Percentiles rank a stretch among this genome's conserved stretches.
phyloP scores from a whole-genome alignment of 2,329 filamentous ascomycete genomes.

The Microsporum ferrugineum region DNA sequence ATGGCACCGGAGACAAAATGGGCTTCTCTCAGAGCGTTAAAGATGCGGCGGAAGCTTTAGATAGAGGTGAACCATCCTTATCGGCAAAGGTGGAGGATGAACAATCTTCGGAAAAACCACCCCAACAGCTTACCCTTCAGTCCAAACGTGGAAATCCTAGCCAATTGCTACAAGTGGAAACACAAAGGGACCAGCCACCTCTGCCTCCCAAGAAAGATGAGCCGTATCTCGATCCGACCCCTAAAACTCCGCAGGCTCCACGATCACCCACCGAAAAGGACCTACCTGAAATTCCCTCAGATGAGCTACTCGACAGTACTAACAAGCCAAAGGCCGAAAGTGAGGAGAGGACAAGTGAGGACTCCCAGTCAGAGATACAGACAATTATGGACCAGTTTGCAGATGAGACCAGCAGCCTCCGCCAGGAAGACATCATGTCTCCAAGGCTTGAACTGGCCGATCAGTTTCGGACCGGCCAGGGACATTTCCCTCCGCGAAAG shows the following conservation, averaged over 20 bases:
- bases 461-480: slow-evolving; percentile 56
- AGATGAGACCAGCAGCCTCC: slow-evolving; percentile 56
- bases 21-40: background rate
- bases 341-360: slow-evolving; percentile 52
- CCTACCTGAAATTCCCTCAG: slow-evolving; percentile 27
- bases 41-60: background rate
- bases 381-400: slow-evolving; percentile 96
- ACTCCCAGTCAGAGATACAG: slow-evolving; percentile 77
- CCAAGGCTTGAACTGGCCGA: slow-evolving; percentile 73
- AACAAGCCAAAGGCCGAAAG: slow-evolving; percentile 32
- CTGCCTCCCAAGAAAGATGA: slow-evolving; percentile 42
- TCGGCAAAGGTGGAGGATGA: background rate
- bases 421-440: slow-evolving; percentile 80
- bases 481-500: slow-evolving; percentile 66
- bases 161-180: slow-evolving; percentile 6
- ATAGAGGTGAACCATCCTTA: background rate
- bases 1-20: background rate
- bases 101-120: background rate
- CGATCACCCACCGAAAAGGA: slow-evolving; percentile 33
- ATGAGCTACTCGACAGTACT: slow-evolving; percentile 15
- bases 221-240: slow-evolving; percentile 41
- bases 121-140: slow-evolving; percentile 6
- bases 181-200: slow-evolving; percentile 27
- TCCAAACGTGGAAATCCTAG: background rate
- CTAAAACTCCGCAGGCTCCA: slow-evolving; percentile 34